Base-by-base conservation (phyloP, 768 basidiomycete species). In the Coprinopsis marcescibilis region DNA sequence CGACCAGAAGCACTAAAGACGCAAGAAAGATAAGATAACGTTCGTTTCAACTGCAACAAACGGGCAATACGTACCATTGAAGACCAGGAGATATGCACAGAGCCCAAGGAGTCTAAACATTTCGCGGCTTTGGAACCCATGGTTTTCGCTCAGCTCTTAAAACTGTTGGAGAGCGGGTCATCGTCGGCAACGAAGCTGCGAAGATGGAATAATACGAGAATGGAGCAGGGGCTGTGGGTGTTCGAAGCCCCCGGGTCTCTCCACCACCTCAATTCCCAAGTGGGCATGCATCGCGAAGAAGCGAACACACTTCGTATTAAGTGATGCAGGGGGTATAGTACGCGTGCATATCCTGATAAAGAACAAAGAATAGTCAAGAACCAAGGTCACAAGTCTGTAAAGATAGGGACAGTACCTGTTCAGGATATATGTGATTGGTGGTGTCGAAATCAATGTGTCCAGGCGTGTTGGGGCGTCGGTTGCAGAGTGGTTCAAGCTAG, bases 351-450 rank as follows among this genome's bases (percentile, higher is more conserved):
- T 13, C 39, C 7, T 14, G 14, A 19, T 24, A 7, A 24, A 24
- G 17, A 3, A 11, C 39, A 15, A 23, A 21, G 42, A 15, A 10
- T 4, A 29, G 15, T 12, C 15, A 29, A 27, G 42, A 43, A 43
- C 23, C 39, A 13, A 12, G 42, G 42, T 43, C 42, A 43, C 42
- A 43, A 17, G 42, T 43, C 26, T n/a, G 11, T 29, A n/a, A n/a
- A n/a, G n/a, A n/a, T n/a, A n/a, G n/a, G n/a, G n/a, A n/a, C n/a
- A n/a, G n/a, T n/a, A n/a, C n/a, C n/a, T n/a, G n/a, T n/a, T n/a
- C n/a, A n/a, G n/a, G n/a, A n/a, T n/a, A n/a, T n/a, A n/a, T n/a
- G n/a, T n/a, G n/a, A n/a, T n/a, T n/a, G n/a, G n/a, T n/a, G n/a
- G n/a, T n/a, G n/a, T n/a, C n/a, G n/a, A n/a, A n/a, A n/a, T n/a